A percentile compares a stretch with the other conserved stretches of the same genome.
Conservation (phyloP, 164 flowering plant genomes). For the Aristolochia fimbriata region DNA sequence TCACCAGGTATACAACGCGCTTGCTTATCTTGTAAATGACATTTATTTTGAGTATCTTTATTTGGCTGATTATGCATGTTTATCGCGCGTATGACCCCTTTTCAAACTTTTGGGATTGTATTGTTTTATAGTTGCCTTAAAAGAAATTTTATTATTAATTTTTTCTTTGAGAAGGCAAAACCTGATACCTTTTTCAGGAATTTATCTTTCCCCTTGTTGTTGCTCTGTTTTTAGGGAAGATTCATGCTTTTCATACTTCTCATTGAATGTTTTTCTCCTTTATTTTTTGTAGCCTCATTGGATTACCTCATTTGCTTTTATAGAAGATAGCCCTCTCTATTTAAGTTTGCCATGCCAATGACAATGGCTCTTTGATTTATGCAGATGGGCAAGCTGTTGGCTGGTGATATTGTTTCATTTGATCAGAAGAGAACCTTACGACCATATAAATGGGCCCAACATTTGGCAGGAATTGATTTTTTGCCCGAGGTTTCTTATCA, state of each 20-base stretch:
- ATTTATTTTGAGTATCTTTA: too few species aligned
- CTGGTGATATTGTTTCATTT: constrained; percentile 41
- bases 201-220: too few species aligned
- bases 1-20: constrained; percentile 50
- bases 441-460: constrained; percentile 97
- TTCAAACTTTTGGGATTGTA: too few species aligned
- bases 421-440: constrained; percentile 63
- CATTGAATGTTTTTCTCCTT: not conserved
- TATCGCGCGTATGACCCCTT: too few species aligned
- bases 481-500: constrained; percentile 80
- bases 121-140: too few species aligned
- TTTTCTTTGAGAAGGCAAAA: too few species aligned
- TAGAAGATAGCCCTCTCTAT: not conserved
- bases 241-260: too few species aligned
- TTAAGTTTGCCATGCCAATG: not conserved
- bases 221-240: too few species aligned
- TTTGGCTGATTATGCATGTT: too few species aligned
- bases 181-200: too few species aligned
- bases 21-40: not conserved
- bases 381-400: constrained; percentile 76
- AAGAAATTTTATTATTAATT: too few species aligned
- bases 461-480: constrained; percentile 91
- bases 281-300: not conserved
- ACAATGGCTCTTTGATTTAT: constrained; percentile 4
- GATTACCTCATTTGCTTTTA: not conserved